A percentile compares a stretch with the other conserved stretches of the same genome.
Evolutionary conservation across 208 protist species (phyloP).

Genomic region (Leishmania lainsoni): DNA sequence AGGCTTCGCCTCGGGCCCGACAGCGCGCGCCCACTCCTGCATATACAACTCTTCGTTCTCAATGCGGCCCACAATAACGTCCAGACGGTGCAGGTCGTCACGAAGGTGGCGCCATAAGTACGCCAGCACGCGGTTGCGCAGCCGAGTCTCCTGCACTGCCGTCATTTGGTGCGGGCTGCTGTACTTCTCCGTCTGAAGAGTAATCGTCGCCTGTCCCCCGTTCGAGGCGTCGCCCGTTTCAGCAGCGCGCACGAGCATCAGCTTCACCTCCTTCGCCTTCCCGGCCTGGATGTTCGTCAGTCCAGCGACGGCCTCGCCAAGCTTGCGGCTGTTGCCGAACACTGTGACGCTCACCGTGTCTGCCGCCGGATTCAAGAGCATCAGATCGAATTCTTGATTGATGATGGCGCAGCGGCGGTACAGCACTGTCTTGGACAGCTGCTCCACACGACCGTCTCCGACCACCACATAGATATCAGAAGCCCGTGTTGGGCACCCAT

Average conservation of each 20-base stretch:
- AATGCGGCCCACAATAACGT: constrained; percentile 62
- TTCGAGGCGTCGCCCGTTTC: constrained; percentile 68
- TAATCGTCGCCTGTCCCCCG: constrained; percentile 52
- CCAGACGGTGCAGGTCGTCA: constrained; percentile 80
- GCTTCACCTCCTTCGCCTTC: constrained; percentile 49
- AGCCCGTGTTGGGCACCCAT: constrained; percentile 41
- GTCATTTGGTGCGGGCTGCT: constrained; percentile 40
- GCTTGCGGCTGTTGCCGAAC: constrained; percentile 50
- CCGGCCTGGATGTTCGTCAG: constrained; percentile 60
- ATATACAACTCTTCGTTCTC: constrained; percentile 63
- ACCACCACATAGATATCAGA: constrained; percentile 60
- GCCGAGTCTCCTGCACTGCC: constrained; percentile 34
- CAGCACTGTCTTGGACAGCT: constrained; percentile 27
- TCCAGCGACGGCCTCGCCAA: constrained; percentile 64
- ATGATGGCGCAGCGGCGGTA: constrained; percentile 63
- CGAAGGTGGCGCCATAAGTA: constrained; percentile 81
- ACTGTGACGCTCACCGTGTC: constrained; percentile 52
- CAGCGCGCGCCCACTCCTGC: constrained; percentile 49
- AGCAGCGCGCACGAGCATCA: constrained; percentile 69
- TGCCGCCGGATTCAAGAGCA: constrained; percentile 36
- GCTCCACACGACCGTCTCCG: constrained; percentile 34
- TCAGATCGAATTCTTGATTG: constrained; percentile 56
- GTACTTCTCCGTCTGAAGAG: constrained; percentile 54
- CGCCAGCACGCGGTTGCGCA: constrained; percentile 65
- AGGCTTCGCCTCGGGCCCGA: constrained; percentile 58